phyloP scores from a whole-genome alignment of 192 early-diverging fungal species.

The Podila horticola region DNA sequence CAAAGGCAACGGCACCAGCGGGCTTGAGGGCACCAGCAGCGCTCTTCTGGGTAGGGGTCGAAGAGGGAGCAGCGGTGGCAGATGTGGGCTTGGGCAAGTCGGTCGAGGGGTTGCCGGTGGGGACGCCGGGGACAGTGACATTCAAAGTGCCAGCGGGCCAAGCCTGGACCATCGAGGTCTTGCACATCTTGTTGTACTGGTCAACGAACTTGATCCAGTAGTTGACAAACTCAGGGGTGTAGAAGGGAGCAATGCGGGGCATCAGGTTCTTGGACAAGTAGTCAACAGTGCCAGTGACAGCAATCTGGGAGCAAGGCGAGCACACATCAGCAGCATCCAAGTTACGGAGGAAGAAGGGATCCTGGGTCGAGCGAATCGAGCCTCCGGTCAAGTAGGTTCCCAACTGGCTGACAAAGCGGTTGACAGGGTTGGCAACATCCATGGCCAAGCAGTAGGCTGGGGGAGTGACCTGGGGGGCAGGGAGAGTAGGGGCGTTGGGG shows the following conservation, averaged over 20 bases:
- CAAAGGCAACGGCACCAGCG: conserved; percentile 19
- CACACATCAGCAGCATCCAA: conserved; percentile 24
- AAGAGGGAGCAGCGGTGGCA: background rate
- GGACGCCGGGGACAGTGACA: conserved; percentile 24
- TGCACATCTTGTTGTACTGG: conserved; percentile 36
- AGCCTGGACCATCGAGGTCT: conserved; percentile 22
- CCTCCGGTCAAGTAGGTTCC: conserved; percentile 32
- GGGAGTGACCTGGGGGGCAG: conserved; percentile 1
- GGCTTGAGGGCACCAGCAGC: conserved; percentile 41
- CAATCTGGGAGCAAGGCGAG: conserved; percentile 23
- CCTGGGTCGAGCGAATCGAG: conserved; percentile 18
- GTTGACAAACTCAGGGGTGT: conserved; percentile 49
- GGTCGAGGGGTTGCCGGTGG: conserved; percentile 1
- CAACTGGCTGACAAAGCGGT: conserved; percentile 29
- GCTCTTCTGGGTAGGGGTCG: background rate
- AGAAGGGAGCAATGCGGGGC: conserved; percentile 27
- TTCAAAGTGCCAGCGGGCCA: conserved; percentile 42
- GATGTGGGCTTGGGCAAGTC: conserved; percentile 1
- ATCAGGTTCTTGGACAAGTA: conserved; percentile 26
- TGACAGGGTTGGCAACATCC: conserved; percentile 2
- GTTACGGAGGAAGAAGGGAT: conserved; percentile 18
- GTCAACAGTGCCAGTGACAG: conserved; percentile 12
- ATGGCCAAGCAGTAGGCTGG: conserved; percentile 22
- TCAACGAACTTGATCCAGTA: conserved; percentile 39
- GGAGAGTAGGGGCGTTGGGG: conserved; percentile 5